Base-by-base conservation (phyloP, 306 rosid species). In the Quercus ilex region DNA sequence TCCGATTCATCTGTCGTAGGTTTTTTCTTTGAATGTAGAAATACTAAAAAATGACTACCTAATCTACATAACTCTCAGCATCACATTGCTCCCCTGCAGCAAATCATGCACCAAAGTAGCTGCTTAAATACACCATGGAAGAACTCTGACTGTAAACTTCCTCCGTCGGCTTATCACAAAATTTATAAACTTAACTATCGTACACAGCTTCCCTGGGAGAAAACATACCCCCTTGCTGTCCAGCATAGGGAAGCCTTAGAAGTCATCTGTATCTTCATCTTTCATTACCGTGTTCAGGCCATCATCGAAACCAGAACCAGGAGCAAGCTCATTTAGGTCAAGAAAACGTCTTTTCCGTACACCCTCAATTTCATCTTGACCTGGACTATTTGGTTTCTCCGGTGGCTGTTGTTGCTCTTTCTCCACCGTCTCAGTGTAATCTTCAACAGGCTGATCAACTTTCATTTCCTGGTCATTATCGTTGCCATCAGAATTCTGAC, bases 261-360 rank as follows among this genome's bases (percentile, higher is more conserved):
- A 87, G 70, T 90, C 92, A 81, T 87, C 89, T 23, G 84, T 79
- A 81, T 87, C 88, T 63, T 87, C 98, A 64, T 93, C 99, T 81
- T 90, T 96, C 81, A 86, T 83, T 71, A 88, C 80, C 1, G 90
- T 76, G 86, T 79, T 87, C 51, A 90, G 93, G 80, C 90, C 97
- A 69, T 96, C 96, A 3, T 96, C 97, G 25, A 96, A 90, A 83
- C 98, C 95, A 52, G 99, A 88, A 75, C 88, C 92, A 21, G 99
- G 97, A 73, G 99, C 99, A 81, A 90, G 93, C 87, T 96, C 97
- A 55, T 96, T 96, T 82, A 95, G 88, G 83, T 96, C 99, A 20
- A 96, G 99, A 87, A 93, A 93, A 60, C 89, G 93, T 77, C 93
- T 89, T 77, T 90, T 89, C 77, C 68, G 83, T 19, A 89, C 63